Evolutionary conservation across 306 rosid species (phyloP), one percentile per base, ranked within the genome.

Genomic region (Cercis canadensis): DNA sequence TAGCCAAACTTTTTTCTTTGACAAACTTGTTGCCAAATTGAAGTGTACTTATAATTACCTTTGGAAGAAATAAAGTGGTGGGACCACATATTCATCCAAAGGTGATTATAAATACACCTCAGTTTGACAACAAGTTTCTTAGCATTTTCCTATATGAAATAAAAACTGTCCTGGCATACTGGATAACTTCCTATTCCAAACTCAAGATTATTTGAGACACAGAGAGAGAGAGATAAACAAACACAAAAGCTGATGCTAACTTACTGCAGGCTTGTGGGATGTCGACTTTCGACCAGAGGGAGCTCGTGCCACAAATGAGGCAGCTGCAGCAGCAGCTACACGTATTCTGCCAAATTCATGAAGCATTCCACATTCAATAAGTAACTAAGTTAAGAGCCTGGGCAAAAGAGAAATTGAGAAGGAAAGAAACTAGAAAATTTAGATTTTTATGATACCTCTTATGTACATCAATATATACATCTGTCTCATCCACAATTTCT

Each of bases 401-500:
- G 52, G 51, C 32, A 2, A 75, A 44, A 10, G 1, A 17, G 29
- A 50, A 41, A 24, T 31, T 40, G 60, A 47, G 62, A 60, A 46
- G 45, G 49, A 75, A 55, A 61, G 47, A 5, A 69, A 31, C 62
- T 11, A 33, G 50, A 75, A 67, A 14, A 50, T 37, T 67, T n/a
- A 21, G 29, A 44, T 47, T n/a, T 3, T 14, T 21, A 24, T 12
- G 4, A 21, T 75, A 86, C 96, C 97, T 85, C 81, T 78, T 88
- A 75, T 90, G 92, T 8, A 90, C 98, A 75, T 90, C 98, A 29
- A 92, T 16, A 80, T 87, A 92, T 63, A 84, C 98, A 76, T 94
- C 98, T 10, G 98, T 94, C 81, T 94, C 97, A 76, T 94, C 98
- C 69, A 91, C 96, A 41, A 94, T 94, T 81, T 94, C 98, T 76